Percentiles rank a stretch among this genome's conserved stretches.
These are phyloP conservation scores for Abrus precatorius DNA, from an alignment of 306 rosid species.

Conservation along the genomic window DNA sequence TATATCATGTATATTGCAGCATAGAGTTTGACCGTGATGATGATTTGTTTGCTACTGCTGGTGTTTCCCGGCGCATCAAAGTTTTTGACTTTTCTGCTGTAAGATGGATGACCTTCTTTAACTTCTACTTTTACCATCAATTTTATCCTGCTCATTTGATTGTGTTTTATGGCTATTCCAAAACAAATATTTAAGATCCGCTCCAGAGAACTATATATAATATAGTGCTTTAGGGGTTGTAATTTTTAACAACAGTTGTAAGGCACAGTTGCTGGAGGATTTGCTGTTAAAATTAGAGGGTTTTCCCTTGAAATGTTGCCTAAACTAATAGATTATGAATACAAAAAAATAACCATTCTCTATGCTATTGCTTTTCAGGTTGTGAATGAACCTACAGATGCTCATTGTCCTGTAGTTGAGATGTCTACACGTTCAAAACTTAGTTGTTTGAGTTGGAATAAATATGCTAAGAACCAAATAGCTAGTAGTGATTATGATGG, in stretches of 20 bases:
- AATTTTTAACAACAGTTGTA: neutral
- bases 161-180: neutral
- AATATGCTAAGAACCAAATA: conserved; percentile 84
- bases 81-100: conserved; percentile 93
- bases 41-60: conserved; percentile 96
- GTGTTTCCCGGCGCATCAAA: conserved; percentile 96
- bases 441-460: conserved; percentile 99
- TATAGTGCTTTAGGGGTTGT: conserved; percentile 19
- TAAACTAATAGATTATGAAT: neutral
- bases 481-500: conserved; percentile 99
- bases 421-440: conserved; percentile 97
- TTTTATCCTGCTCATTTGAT: conserved; percentile 33
- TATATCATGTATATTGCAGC: conserved; percentile 67
- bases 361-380: conserved; percentile 66
- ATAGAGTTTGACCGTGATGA: conserved; percentile 96
- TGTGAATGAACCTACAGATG: conserved; percentile 88
- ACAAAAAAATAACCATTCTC: conserved; percentile 33
- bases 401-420: conserved; percentile 93
- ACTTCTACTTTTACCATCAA: neutral
- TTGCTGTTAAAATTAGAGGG: conserved; percentile 21
- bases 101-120: conserved; percentile 49
- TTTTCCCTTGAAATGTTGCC: conserved; percentile 35
- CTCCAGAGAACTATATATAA: neutral
- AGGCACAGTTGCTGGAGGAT: neutral
- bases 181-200: no score